These are phyloP conservation scores for Colletotrichum sp. DNA, from an alignment of 2,329 filamentous ascomycete species.

Conservation along the genomic window DNA sequence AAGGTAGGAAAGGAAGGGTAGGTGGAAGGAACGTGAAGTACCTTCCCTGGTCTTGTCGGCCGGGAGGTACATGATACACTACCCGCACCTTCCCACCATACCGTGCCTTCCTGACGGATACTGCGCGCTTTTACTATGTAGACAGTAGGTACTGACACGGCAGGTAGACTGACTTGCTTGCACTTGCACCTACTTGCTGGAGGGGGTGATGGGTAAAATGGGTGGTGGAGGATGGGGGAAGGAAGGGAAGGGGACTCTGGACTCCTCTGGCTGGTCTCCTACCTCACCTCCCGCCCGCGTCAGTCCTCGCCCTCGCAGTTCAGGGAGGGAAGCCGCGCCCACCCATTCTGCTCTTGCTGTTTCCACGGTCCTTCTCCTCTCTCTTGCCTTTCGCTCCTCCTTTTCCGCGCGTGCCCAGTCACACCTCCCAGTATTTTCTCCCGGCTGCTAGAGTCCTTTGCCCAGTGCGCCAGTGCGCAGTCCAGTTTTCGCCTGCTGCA, in stretches of 20 bases:
- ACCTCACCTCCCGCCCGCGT: background rate
- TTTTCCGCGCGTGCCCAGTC: conserved; percentile 1
- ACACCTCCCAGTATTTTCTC: background rate
- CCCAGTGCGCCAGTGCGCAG: conserved; percentile 13
- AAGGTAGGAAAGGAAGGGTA: background rate
- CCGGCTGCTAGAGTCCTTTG: background rate
- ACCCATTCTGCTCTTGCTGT: background rate
- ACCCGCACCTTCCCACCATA: background rate
- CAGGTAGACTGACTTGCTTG: background rate
- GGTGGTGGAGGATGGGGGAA: background rate
- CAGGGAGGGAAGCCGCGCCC: conserved; percentile 20
- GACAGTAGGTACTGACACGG: background rate
- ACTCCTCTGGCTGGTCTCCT: background rate
- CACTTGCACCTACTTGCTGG: background rate
- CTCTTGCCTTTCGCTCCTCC: background rate
- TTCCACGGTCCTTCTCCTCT: conserved; percentile 11
- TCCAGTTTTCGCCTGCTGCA: background rate
- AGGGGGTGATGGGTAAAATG: background rate
- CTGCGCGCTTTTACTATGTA: background rate
- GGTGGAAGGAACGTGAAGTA: background rate
- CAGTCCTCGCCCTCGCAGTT: background rate
- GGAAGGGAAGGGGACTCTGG: conserved; percentile 5
- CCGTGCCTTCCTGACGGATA: conserved; percentile 10
- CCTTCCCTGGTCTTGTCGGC: background rate
- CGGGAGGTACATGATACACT: background rate